Evolutionary conservation across 495 filamentous ascomycete species (phyloP).

Genomic region (Daldinia bambusicola): DNA sequence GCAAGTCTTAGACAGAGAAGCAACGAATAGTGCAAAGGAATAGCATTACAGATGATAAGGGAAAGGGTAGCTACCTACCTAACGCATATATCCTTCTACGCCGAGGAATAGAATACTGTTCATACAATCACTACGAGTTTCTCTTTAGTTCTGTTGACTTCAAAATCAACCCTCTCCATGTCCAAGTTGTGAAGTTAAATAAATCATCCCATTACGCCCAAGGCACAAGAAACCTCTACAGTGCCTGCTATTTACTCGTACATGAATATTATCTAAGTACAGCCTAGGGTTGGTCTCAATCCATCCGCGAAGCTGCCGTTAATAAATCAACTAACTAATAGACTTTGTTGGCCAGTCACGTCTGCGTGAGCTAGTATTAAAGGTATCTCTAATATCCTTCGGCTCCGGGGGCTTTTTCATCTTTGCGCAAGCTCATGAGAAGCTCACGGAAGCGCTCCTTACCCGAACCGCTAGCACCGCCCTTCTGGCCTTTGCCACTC

Average conservation of each 20-base stretch:
- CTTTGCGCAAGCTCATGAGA: conserved; percentile 86
- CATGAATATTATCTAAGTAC: conserved; percentile 32
- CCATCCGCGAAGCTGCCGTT: conserved; percentile 3
- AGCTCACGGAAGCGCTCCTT: conserved; percentile 97
- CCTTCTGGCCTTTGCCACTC: conserved; percentile 88
- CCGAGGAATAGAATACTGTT: conserved; percentile 42
- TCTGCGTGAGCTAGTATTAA: neutral
- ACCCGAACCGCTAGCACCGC: conserved; percentile 84
- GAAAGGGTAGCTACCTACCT: conserved; percentile 24
- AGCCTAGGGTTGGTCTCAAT: conserved; percentile 8
- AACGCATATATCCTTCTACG: conserved; percentile 31
- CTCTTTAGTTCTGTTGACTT: conserved; percentile 3
- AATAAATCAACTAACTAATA: conserved; percentile 11
- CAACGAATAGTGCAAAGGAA: neutral
- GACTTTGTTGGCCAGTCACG: conserved; percentile 10
- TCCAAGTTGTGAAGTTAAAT: neutral
- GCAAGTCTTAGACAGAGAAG: conserved; percentile 63
- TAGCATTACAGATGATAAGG: conserved; percentile 17
- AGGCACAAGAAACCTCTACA: conserved; percentile 29
- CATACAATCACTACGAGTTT: conserved; percentile 26
- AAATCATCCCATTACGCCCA: conserved; percentile 41
- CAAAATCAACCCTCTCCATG: conserved; percentile 7
- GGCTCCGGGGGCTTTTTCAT: conserved; percentile 93
- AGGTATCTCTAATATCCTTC: conserved; percentile 61
- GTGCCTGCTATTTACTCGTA: conserved; percentile 33